Evolutionary conservation across 1,139 yeast species (phyloP), one percentile per base, ranked within the genome.

Genomic region (Blastobotrys malaysiensis): DNA sequence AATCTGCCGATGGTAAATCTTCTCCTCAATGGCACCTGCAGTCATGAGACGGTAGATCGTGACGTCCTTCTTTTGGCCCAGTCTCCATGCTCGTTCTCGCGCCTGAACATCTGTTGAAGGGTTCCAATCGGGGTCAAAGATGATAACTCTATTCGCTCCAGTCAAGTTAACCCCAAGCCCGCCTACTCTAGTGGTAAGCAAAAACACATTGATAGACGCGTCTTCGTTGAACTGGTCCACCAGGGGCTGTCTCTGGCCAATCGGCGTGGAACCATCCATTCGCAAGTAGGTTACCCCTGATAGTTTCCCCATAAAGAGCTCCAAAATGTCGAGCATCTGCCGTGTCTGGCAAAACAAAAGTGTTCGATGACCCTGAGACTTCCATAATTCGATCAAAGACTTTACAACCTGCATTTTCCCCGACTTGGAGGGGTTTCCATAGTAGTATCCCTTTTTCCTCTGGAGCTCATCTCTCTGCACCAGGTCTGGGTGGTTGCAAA

Each of bases 21-120:
- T 93, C 66, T 93, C 99, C 66, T 93, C 99, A 50, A 93, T 95
- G 0, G 97, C 83, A 0, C 98, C 98, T 0, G 97, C 90, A 36
- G 93, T 88, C 90, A 93, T 89, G 47, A 93, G 73, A 55, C 99
- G 74, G 64, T 91, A 95, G 43, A 93, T 91, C 2, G 91, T 83
- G n/a, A 93, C 97, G 63, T 91, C 97, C 59, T 84, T 83, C 67
- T 87, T 91, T 66, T 93, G 99, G 0, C 99, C 99, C 58, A 93
- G 77, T 61, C 99, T 77, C 99, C 99, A 93, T 0, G 98, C 98
- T 51, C 99, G 73, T 69, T 93, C 99, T 59, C 99, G 75, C 0
- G 99, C 99, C 69, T 93, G 99, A 59, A 93, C 80, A 73, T 93
- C 99, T 0, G 98, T 93, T 0, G 97, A 89, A 0, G 99, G 99